Conservation (phyloP, 2,329 filamentous ascomycete species). For the Verticillium tricorpus region DNA sequence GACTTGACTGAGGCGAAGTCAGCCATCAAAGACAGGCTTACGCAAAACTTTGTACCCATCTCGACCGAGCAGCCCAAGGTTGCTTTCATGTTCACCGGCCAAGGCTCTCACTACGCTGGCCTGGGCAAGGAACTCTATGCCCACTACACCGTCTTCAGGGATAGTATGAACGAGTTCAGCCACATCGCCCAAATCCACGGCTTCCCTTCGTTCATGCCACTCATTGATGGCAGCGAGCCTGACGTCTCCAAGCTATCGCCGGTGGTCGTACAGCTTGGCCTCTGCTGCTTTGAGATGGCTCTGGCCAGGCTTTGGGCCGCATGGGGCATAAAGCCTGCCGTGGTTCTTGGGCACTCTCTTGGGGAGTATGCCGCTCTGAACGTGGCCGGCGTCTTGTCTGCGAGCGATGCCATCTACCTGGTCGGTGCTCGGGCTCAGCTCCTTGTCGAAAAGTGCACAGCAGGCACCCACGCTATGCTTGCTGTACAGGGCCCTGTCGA, state of each 20-base stretch:
- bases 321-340: slow-evolving; percentile 50
- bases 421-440: slow-evolving; percentile 65
- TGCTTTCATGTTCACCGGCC: slow-evolving; percentile 51
- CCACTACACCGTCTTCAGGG: slow-evolving; percentile 41
- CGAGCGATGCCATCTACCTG: slow-evolving; percentile 66
- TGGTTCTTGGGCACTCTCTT: slow-evolving; percentile 58
- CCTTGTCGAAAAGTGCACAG: slow-evolving; percentile 59
- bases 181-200: slow-evolving; percentile 44
- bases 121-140: slow-evolving; percentile 47
- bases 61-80: slow-evolving; percentile 40
- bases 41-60: slow-evolving; percentile 38
- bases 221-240: slow-evolving; percentile 34
- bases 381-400: slow-evolving; percentile 65
- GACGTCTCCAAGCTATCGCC: slow-evolving; percentile 43
- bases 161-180: slow-evolving; percentile 53
- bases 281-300: slow-evolving; percentile 54
- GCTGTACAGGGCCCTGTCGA: slow-evolving; percentile 44
- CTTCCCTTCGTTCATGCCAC: slow-evolving; percentile 52
- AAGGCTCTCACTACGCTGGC: slow-evolving; percentile 50
- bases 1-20: slow-evolving; percentile 36
- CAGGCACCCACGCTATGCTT: slow-evolving; percentile 59
- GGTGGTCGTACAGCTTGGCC: slow-evolving; percentile 47
- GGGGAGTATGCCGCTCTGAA: slow-evolving; percentile 72
- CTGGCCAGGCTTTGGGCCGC: slow-evolving; percentile 51
- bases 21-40: slow-evolving; percentile 34